phyloP scores from a whole-genome alignment of 805 yeast genomes.

The Candida ficus region DNA sequence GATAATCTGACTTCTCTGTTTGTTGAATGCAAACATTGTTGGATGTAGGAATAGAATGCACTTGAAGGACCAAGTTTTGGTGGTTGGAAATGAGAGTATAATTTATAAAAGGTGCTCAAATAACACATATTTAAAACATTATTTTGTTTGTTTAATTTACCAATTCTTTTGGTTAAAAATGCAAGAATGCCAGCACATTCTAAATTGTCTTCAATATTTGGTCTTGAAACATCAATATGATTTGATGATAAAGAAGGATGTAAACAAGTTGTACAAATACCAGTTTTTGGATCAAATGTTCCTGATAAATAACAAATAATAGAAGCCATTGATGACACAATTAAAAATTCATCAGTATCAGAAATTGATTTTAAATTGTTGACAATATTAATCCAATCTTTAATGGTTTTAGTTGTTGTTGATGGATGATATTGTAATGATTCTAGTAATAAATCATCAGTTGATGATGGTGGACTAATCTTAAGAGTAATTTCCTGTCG shows the following conservation, averaged over 20 bases:
- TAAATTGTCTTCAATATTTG: slow-evolving; percentile 14
- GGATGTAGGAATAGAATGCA: slow-evolving; percentile 36
- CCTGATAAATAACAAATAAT: slow-evolving; percentile 33
- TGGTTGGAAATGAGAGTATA: slow-evolving; percentile 50
- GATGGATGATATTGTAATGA: slow-evolving; percentile 1
- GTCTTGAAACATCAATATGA: slow-evolving; percentile 27
- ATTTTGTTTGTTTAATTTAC: slow-evolving; percentile 5
- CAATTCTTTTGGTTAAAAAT: background rate
- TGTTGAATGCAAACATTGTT: slow-evolving; percentile 32
- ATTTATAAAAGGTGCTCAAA: slow-evolving; percentile 39
- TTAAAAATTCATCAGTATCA: slow-evolving; percentile 9
- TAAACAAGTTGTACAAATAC: slow-evolving; percentile 14
- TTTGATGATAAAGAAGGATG: slow-evolving; percentile 3
- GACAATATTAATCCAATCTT: slow-evolving; percentile 11
- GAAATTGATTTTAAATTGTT: background rate
- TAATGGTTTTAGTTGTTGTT: background rate
- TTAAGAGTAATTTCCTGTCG: slow-evolving; percentile 11
- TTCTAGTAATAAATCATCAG: background rate
- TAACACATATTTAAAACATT: slow-evolving; percentile 36
- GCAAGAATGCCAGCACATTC: background rate
- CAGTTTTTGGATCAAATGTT: slow-evolving; percentile 19
- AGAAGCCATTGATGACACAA: slow-evolving; percentile 34
- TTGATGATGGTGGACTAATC: background rate
- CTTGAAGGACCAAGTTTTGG: slow-evolving; percentile 31
- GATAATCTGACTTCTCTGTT: slow-evolving; percentile 54